phyloP scores from a whole-genome alignment of 2,329 filamentous ascomycete genomes.

The Sporothrix humicola region DNA sequence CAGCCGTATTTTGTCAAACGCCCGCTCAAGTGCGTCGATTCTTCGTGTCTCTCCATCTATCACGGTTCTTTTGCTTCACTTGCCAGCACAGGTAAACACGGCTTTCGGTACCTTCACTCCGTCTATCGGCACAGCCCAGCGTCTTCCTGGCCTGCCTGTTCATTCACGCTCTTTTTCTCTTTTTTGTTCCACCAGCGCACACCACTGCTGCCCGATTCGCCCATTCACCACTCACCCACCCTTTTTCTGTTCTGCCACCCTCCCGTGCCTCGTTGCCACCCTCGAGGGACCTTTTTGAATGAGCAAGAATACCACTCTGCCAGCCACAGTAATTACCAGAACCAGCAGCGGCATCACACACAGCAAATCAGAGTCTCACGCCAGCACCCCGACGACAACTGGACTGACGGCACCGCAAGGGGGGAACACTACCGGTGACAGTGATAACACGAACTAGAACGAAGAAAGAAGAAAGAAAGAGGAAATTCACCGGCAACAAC shows the following conservation, averaged over 20 bases:
- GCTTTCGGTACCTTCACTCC: slow-evolving; percentile 26
- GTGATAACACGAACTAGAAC: not conserved
- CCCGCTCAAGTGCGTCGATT: not conserved
- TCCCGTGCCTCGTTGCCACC: slow-evolving; percentile 22
- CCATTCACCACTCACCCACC: slow-evolving; percentile 11
- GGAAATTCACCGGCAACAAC: slow-evolving; percentile 9
- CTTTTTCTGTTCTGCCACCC: slow-evolving; percentile 9
- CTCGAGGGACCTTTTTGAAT: slow-evolving; percentile 15
- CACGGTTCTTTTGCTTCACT: not conserved
- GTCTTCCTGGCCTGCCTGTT: not conserved
- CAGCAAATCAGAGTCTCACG: slow-evolving; percentile 11
- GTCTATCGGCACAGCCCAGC: slow-evolving; percentile 30
- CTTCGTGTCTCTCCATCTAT: too few relatives aligned
- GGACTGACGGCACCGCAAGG: not conserved
- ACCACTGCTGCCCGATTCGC: slow-evolving; percentile 34
- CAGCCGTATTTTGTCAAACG: not conserved
- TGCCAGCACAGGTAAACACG: not conserved
- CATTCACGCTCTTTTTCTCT: not conserved
- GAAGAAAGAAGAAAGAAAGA: not conserved
- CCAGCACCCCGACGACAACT: not conserved
- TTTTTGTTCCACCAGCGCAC: slow-evolving; percentile 28
- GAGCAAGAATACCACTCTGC: slow-evolving; percentile 29
- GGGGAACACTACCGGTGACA: slow-evolving; percentile 3
- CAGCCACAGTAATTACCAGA: slow-evolving; percentile 7
- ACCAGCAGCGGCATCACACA: not conserved